A percentile compares a stretch with the other conserved stretches of the same genome.
phyloP scores from a whole-genome alignment of 1,139 yeast genomes.

The Meyerozyma carpophila region DNA sequence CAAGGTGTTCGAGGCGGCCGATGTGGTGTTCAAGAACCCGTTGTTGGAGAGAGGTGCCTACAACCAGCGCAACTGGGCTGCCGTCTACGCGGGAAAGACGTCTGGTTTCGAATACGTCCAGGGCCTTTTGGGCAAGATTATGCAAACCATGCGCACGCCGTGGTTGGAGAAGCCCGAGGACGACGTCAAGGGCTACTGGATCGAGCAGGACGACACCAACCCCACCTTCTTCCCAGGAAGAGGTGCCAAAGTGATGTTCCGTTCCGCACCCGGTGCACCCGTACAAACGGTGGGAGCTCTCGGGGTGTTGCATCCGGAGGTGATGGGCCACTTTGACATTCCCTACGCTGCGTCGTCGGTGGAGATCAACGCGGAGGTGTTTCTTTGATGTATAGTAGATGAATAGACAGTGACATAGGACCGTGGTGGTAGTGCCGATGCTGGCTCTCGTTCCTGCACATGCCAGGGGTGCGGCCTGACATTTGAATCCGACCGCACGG shows the following conservation, averaged over 20 bases:
- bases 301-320: slow-evolving; percentile 97
- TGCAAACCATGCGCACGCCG: slow-evolving; percentile 91
- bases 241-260: slow-evolving; percentile 82
- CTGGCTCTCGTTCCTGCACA: not conserved
- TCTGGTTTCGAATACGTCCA: slow-evolving; percentile 94
- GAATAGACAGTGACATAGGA: not conserved
- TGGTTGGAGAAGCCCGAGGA: slow-evolving; percentile 61
- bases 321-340: slow-evolving; percentile 76
- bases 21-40: slow-evolving; percentile 81
- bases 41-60: slow-evolving; percentile 81
- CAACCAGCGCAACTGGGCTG: slow-evolving; percentile 94
- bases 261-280: slow-evolving; percentile 54
- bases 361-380: slow-evolving; percentile 84
- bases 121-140: slow-evolving; percentile 89
- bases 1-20: slow-evolving; percentile 92
- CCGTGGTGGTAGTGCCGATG: not conserved
- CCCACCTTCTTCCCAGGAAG: slow-evolving; percentile 93
- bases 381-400: slow-evolving; percentile 28
- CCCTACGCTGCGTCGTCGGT: slow-evolving; percentile 91
- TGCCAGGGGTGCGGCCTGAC: not conserved
- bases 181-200: slow-evolving; percentile 78
- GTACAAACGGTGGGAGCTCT: slow-evolving; percentile 68
- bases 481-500: not conserved
- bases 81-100: slow-evolving; percentile 88
- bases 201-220: slow-evolving; percentile 61